Evolutionary conservation across 2,329 filamentous ascomycete species (phyloP).

Genomic region (Aspergillus flavus): DNA sequence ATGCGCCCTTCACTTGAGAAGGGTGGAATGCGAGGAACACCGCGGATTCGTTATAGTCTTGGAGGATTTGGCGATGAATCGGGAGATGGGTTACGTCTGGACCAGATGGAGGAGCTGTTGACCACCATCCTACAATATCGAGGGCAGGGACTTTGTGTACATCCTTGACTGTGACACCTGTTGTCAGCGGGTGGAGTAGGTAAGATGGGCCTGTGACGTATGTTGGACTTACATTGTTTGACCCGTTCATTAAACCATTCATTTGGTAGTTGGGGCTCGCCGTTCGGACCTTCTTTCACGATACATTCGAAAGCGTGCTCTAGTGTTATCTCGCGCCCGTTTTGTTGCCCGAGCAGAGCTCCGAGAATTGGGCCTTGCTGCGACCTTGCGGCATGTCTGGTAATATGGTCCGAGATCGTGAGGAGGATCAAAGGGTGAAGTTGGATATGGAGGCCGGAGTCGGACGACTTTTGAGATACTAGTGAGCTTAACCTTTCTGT

Average conservation of each 20-base stretch:
- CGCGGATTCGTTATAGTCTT: conserved; percentile 79
- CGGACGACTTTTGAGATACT: conserved; percentile 68
- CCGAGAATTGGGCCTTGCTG: conserved; percentile 78
- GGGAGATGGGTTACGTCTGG: conserved; percentile 69
- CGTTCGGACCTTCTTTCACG: conserved; percentile 53
- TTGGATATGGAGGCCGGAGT: conserved; percentile 76
- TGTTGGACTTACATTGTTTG: conserved; percentile 71
- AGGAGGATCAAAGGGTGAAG: conserved; percentile 94
- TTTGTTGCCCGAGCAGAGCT: conserved; percentile 86
- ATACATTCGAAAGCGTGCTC: conserved; percentile 91
- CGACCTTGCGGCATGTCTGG: conserved; percentile 78
- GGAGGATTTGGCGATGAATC: conserved; percentile 76
- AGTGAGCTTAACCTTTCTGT: conserved; percentile 58
- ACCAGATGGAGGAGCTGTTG: conserved; percentile 71
- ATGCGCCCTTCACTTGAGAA: conserved; percentile 53
- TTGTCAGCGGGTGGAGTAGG: conserved; percentile 11
- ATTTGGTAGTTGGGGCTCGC: conserved; percentile 64
- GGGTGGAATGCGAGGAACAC: conserved; percentile 87
- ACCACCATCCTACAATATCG: conserved; percentile 91
- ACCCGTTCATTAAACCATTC: conserved; percentile 76
- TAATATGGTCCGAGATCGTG: conserved; percentile 95
- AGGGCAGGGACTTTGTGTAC: conserved; percentile 84
- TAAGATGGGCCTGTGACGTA: background rate
- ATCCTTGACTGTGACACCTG: conserved; percentile 69
- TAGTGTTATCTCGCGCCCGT: conserved; percentile 85